Evolutionary conservation across 2,329 filamentous ascomycete genomes (phyloP).

Genomic region (Scopulariopsis brevicaulis): DNA sequence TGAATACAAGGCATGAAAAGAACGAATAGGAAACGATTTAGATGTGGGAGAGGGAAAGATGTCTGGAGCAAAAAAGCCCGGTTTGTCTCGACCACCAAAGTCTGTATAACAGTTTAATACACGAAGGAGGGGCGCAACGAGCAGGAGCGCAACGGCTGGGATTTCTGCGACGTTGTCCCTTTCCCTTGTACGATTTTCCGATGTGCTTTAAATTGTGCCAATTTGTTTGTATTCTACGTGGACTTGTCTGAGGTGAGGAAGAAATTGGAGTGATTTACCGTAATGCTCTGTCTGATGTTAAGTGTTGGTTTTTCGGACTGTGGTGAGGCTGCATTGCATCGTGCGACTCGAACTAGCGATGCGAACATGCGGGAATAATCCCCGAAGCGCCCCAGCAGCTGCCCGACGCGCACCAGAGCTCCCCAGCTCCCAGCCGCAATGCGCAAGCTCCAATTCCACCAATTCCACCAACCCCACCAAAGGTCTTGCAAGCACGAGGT

Average conservation of each 20-base stretch:
- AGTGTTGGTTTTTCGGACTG: too few relatives aligned
- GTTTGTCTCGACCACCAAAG: background rate
- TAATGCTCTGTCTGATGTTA: too few relatives aligned
- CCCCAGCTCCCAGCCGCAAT: too few relatives aligned
- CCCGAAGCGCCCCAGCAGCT: too few relatives aligned
- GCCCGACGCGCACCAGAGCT: too few relatives aligned
- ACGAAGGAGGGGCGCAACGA: too few relatives aligned
- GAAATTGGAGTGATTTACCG: too few relatives aligned
- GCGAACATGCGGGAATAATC: too few relatives aligned
- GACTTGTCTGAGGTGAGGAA: background rate
- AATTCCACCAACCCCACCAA: background rate
- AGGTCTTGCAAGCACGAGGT: background rate
- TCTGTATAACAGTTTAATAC: background rate
- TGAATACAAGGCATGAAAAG: background rate
- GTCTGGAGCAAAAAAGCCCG: background rate
- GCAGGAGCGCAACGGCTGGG: slow-evolving; percentile 1
- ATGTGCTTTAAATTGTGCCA: background rate
- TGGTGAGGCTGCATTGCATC: too few relatives aligned
- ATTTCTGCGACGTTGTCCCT: background rate
- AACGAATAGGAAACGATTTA: background rate
- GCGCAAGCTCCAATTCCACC: background rate
- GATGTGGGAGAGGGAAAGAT: background rate
- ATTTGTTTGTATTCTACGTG: background rate
- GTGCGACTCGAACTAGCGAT: too few relatives aligned
- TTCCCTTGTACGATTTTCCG: background rate